Evolutionary conservation across 441 rosid genomes (phyloP), one percentile per base, ranked within the genome.

Genomic region (Eruca vesicaria): DNA sequence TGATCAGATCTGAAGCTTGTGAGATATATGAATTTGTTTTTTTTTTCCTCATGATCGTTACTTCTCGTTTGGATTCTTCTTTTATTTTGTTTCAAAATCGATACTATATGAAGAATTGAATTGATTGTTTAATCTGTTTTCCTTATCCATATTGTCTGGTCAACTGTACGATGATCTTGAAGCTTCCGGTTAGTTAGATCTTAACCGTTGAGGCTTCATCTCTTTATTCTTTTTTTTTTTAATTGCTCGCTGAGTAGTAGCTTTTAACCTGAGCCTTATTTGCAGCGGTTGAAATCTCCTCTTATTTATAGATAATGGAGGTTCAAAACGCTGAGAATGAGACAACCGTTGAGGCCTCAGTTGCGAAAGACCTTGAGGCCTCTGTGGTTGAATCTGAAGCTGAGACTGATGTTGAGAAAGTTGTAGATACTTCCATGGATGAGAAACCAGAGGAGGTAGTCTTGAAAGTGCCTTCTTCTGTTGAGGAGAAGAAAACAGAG

Each of bases 221-320:
- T 23, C 36, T 32, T 32, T 32, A 0, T 52, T 29, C 28, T 50
- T 9, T 50, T 50, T 19, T 26, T 48, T 20, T 48, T 58, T 43
- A 1, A 33, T 21, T 23, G 41, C 52, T 67, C 52, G 9, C 21
- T 60, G 63, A n/a, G n/a, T n/a, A n/a, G 72, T 74, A 68, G 50
- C 63, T 26, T 35, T n/a, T n/a, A n/a, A n/a, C n/a, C n/a, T n/a
- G n/a, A n/a, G n/a, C n/a, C 63, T 15, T 20, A 5, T 64, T 20
- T 70, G 71, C 80, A 76, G 75, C 33, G 29, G 63, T 14, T 63
- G 43, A 12, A 45, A 45, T 63, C 71, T 76, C 66, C 20, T 62
- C 69, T 26, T 36, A 14, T 11, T 20, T 12, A 23, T 57, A 32
- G 35, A 45, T 14, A 71, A 77, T 77, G 80, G 76, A 77, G 21